Percentiles rank a stretch among this genome's conserved stretches.
phyloP scores from a whole-genome alignment of 257 asterid genomes.

The Ocimum tenuiflorum region DNA sequence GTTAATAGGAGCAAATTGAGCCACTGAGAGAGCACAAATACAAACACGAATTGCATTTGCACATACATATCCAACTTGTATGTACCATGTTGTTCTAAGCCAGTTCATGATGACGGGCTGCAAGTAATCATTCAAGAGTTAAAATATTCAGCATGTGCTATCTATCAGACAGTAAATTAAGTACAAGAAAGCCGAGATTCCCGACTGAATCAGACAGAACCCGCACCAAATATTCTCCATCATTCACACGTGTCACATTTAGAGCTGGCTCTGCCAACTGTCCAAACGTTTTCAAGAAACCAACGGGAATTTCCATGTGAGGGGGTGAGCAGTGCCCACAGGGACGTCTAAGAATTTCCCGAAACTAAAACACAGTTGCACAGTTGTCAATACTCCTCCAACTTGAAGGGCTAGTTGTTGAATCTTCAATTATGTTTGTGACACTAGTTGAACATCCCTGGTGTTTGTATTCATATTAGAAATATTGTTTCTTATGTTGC shows the following conservation, averaged over 20 bases:
- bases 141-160: not conserved
- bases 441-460: too few relatives aligned
- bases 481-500: too few relatives aligned
- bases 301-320: too few relatives aligned
- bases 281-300: slow-evolving; percentile 2
- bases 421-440: too few relatives aligned
- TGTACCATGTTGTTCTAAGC: slow-evolving; percentile 83
- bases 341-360: too few relatives aligned
- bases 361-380: slow-evolving; percentile 19
- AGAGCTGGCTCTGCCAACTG: slow-evolving; percentile 62
- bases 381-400: slow-evolving; percentile 55
- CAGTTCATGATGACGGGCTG: slow-evolving; percentile 84
- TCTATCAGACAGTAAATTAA: slow-evolving; percentile 24
- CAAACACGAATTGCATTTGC: slow-evolving; percentile 82
- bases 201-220: slow-evolving; percentile 55
- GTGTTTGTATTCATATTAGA: too few relatives aligned
- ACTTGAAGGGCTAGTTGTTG: slow-evolving; percentile 55
- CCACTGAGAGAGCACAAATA: slow-evolving; percentile 80
- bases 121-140: slow-evolving; percentile 8
- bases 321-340: too few relatives aligned
- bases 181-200: slow-evolving; percentile 69
- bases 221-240: slow-evolving; percentile 52
- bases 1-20: too few relatives aligned
- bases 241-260: slow-evolving; percentile 58
- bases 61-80: slow-evolving; percentile 60